Conservation (phyloP, 345 rosid genomes). For the Melaleuca alternifolia region DNA sequence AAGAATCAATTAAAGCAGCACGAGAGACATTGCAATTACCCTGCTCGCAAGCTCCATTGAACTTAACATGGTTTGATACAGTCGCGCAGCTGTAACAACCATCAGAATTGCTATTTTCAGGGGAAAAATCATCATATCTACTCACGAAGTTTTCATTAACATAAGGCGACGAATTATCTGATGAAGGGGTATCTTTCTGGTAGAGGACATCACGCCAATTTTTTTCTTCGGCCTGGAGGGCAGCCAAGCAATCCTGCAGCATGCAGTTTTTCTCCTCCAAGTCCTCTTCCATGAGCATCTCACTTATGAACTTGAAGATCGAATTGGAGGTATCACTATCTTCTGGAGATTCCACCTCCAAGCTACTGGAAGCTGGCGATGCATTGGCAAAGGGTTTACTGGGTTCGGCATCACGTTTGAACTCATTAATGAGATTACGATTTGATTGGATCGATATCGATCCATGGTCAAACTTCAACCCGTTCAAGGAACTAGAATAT, state of each 20-base stretch:
- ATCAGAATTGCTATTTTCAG: conserved; percentile 1
- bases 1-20: not conserved
- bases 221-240: conserved; percentile 72
- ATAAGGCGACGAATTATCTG: not conserved
- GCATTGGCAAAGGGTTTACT: not conserved
- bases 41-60: not conserved
- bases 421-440: conserved; percentile 10
- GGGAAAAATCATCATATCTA: conserved; percentile 4
- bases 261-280: conserved; percentile 54
- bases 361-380: not conserved
- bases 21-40: not conserved
- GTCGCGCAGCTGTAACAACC: not conserved
- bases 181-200: conserved; percentile 27
- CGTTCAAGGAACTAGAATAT: conserved; percentile 4
- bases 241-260: conserved; percentile 64
- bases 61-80: not conserved
- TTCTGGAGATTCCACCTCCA: conserved; percentile 17
- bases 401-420: not conserved
- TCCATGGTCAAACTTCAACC: conserved; percentile 3
- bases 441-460: conserved; percentile 6
- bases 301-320: conserved; percentile 56
- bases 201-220: conserved; percentile 59
- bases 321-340: conserved; percentile 18
- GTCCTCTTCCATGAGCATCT: conserved; percentile 84
- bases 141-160: not conserved